These are phyloP conservation scores for Leptodermis oblonga DNA, from an alignment of 257 asterid species.

Conservation along the genomic window DNA sequence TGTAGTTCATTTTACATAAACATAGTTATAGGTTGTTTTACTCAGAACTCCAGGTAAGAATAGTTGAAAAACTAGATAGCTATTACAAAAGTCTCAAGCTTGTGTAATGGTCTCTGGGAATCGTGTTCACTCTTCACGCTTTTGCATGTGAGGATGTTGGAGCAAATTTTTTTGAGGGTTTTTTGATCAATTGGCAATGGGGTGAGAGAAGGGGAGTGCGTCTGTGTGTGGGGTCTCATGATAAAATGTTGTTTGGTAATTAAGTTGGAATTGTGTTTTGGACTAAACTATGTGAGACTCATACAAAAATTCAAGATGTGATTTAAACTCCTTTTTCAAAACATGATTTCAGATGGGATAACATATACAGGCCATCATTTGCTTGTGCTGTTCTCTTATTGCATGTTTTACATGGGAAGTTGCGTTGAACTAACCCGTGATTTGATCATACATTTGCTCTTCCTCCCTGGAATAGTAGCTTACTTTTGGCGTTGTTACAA, in stretches of 20 bases:
- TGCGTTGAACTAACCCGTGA: background rate
- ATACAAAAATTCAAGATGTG: too few relatives aligned
- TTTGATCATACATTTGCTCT: background rate
- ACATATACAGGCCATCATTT: too few relatives aligned
- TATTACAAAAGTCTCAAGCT: background rate
- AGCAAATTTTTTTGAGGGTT: background rate
- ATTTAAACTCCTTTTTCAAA: too few relatives aligned
- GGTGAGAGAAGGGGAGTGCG: background rate
- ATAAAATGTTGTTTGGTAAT: too few relatives aligned
- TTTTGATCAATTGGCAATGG: background rate
- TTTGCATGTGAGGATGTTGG: background rate
- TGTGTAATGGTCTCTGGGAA: background rate
- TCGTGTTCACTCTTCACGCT: background rate
- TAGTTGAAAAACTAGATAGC: background rate
- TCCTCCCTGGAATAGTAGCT: background rate
- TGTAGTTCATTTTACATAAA: background rate
- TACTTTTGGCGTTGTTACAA: constrained; percentile 15
- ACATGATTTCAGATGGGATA: too few relatives aligned
- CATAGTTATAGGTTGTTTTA: background rate
- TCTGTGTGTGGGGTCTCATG: too few relatives aligned
- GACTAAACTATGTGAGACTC: too few relatives aligned
- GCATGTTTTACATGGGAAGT: background rate
- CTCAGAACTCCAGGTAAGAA: too few relatives aligned
- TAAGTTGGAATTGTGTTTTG: too few relatives aligned
- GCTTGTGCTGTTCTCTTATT: background rate